Evolutionary conservation across 371 early-diverging fungal species (phyloP).

Genomic region (Actinomortierella wolfii): DNA sequence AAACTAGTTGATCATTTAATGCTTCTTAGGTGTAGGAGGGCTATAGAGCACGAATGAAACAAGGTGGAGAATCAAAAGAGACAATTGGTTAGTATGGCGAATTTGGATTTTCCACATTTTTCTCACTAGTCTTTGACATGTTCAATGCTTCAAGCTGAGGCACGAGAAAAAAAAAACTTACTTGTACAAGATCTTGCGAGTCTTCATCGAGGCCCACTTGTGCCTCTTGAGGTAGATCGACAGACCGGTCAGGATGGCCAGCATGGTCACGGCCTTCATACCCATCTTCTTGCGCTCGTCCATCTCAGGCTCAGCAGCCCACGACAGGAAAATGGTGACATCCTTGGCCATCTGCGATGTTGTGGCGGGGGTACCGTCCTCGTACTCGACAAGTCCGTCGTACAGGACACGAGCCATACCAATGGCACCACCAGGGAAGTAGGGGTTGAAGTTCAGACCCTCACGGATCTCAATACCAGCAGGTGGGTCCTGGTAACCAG

Average conservation of each 20-base stretch:
- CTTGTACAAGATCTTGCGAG: conserved; percentile 83
- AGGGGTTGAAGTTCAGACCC: conserved; percentile 97
- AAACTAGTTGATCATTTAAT: conserved; percentile 27
- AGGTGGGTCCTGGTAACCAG: conserved; percentile 96
- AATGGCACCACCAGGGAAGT: conserved; percentile 99
- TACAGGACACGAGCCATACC: conserved; percentile 94
- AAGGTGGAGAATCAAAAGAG: too few species aligned
- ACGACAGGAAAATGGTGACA: conserved; percentile 91
- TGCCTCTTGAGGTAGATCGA: conserved; percentile 80
- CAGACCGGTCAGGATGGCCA: conserved; percentile 59
- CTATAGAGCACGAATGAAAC: conserved; percentile 9
- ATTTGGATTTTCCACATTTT: too few species aligned
- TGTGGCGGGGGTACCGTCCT: conserved; percentile 97
- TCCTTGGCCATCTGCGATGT: conserved; percentile 98
- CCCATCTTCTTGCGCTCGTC: conserved; percentile 97
- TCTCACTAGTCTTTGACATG: too few species aligned
- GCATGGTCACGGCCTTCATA: conserved; percentile 76
- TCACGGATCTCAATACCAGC: conserved; percentile 95
- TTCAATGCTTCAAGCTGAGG: too few species aligned
- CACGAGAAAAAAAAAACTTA: conserved; percentile 7
- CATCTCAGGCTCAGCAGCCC: conserved; percentile 97
- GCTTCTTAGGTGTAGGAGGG: conserved; percentile 46
- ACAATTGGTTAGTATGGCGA: too few species aligned
- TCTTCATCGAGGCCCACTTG: conserved; percentile 80
- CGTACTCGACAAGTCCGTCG: conserved; percentile 96